Evolutionary conservation across 1,284 basidiomycete species (phyloP), one percentile per base, ranked within the genome.

Genomic region (Phellinidium pouzarii): DNA sequence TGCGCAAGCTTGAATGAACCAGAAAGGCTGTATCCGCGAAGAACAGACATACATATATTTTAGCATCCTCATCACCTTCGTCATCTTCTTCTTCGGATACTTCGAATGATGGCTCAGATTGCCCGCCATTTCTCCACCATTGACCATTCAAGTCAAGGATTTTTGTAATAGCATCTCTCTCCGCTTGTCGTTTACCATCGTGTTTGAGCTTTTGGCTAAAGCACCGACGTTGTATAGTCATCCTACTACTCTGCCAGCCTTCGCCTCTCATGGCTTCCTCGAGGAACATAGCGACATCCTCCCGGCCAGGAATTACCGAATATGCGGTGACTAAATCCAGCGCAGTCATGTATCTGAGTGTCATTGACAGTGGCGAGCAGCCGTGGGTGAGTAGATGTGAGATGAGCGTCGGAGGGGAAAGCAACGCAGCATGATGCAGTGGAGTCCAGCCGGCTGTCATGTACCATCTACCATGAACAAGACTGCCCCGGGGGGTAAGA

Each of bases 381-480:
- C 94, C 93, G 60, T 92, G 90, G 14, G 91, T 94, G 68, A 98
- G 84, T 23, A 99, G 76, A 72, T 92, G 89, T 0, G 93, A 91
- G 31, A 97, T 82, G 14, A 98, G 74, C 1, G 94, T 94, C 4
- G 94, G 87, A 31, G 95, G 92, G 11, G 92, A 86, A 44, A 91
- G 74, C 52, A 97, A 71, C 12, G 87, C 89, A 8, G 94, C 93
- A 71, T 95, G 89, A 65, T 97, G 95, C n/a, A 99, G 73, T 1
- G 94, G 84, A 2, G 91, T 94, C 94, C 94, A 98, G 38, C 94
- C 94, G 54, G 80, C 91, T 92, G n/a, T n/a, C n/a, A n/a, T n/a
- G n/a, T n/a, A 62, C 8, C 25, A 22, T 53, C 23, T 19, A 25
- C 44, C 38, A 43, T 49, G 17, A 49, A 48, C 34, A 45, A 23